Percentiles rank a stretch among this genome's conserved stretches.
These are phyloP conservation scores for sunflower (Helianthus annuus) DNA, from an alignment of 129 eudicot genomes.

Conservation along the genomic window DNA sequence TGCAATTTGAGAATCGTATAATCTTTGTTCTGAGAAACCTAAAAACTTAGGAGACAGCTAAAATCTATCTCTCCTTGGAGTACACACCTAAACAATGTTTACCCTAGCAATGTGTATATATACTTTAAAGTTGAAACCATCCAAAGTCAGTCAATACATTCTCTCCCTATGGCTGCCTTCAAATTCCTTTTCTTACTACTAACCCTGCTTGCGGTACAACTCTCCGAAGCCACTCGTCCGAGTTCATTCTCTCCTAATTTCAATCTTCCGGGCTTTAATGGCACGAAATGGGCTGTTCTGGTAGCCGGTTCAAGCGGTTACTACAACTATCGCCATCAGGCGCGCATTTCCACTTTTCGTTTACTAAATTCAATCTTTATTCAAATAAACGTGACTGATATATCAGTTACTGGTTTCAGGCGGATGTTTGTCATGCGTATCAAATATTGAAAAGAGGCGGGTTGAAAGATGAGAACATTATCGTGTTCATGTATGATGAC, in stretches of 20 bases:
- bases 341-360: conserved; percentile 5
- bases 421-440: conserved; percentile 89
- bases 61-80: conserved; percentile 16
- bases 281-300: conserved; percentile 87
- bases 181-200: conserved; percentile 22
- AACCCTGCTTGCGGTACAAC: conserved; percentile 22
- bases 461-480: conserved; percentile 80
- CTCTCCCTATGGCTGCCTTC: conserved; percentile 23
- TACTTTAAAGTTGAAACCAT: background rate
- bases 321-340: conserved; percentile 85
- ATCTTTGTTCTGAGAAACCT: conserved; percentile 1
- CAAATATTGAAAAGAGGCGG: conserved; percentile 86
- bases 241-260: conserved; percentile 20
- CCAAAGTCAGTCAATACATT: background rate
- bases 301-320: conserved; percentile 78
- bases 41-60: background rate
- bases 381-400: background rate
- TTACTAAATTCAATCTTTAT: background rate
- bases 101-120: background rate
- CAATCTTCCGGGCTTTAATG: background rate
- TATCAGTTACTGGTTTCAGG: conserved; percentile 36
- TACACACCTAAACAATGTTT: conserved; percentile 9
- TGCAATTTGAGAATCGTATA: too few relatives aligned
- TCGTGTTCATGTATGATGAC: conserved; percentile 91
- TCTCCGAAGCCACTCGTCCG: conserved; percentile 31